Percentiles rank a stretch among this genome's conserved stretches.
These are phyloP conservation scores for Exophiala sp. DNA, from an alignment of 2,329 filamentous ascomycete species.

Conservation along the genomic window DNA sequence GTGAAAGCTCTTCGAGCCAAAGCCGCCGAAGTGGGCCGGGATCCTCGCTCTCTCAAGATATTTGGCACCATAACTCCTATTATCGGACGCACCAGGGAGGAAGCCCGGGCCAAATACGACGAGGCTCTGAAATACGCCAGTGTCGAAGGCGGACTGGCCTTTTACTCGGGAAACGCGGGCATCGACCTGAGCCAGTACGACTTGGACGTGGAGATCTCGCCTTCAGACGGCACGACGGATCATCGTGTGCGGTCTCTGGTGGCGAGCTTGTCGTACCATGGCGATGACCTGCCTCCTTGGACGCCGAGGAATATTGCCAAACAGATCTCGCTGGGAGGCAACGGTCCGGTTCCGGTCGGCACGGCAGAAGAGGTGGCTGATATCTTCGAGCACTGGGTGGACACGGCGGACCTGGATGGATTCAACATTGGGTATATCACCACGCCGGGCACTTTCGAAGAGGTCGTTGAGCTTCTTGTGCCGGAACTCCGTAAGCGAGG, in stretches of 20 bases:
- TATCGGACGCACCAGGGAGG: conserved; percentile 46
- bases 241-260: conserved; percentile 42
- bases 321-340: not conserved
- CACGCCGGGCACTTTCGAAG: conserved; percentile 45
- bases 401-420: conserved; percentile 35
- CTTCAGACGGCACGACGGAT: conserved; percentile 51
- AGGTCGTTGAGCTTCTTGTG: conserved; percentile 45
- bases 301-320: conserved; percentile 35
- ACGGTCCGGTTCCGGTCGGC: not conserved
- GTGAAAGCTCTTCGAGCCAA: conserved; percentile 41
- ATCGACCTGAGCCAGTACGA: conserved; percentile 53
- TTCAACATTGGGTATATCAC: conserved; percentile 52
- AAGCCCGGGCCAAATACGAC: conserved; percentile 48
- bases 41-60: conserved; percentile 53
- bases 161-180: conserved; percentile 54
- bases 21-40: conserved; percentile 45
- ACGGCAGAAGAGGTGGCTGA: conserved; percentile 57
- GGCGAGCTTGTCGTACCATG: no score
- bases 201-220: no score
- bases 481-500: conserved; percentile 46
- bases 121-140: conserved; percentile 48
- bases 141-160: conserved; percentile 48
- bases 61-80: conserved; percentile 48
- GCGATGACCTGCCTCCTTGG: no score
- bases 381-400: conserved; percentile 59